These are phyloP conservation scores for Collybiopsis confluens DNA, from an alignment of 768 basidiomycete species.

Conservation along the genomic window DNA sequence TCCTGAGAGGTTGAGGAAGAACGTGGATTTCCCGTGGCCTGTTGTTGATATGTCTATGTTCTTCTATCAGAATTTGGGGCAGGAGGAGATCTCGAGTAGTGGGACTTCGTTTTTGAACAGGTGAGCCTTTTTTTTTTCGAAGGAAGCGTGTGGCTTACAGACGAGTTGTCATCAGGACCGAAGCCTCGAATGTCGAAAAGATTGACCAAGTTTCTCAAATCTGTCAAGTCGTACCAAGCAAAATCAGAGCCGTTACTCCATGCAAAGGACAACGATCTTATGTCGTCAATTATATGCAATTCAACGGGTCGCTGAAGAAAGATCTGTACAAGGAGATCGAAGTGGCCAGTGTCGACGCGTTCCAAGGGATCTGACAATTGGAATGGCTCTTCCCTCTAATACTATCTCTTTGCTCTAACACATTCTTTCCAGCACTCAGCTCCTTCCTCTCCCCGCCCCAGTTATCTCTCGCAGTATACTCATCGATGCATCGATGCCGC, in stretches of 20 bases:
- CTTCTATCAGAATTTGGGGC: slow-evolving; percentile 98
- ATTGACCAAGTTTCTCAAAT: slow-evolving; percentile 99
- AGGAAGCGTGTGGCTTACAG: slow-evolving; percentile 7
- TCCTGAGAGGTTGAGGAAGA: slow-evolving; percentile 93
- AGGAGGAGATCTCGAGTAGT: slow-evolving; percentile 97
- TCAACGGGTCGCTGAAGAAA: slow-evolving; percentile 98
- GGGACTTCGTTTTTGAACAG: slow-evolving; percentile 98
- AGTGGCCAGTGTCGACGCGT: slow-evolving; percentile 97
- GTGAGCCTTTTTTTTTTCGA: slow-evolving; percentile 26
- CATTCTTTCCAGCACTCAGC: too few relatives aligned
- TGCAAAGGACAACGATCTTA: slow-evolving; percentile 99
- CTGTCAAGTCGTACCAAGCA: slow-evolving; percentile 90
- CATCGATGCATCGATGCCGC: too few relatives aligned
- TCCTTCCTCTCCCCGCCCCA: too few relatives aligned
- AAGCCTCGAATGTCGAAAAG: slow-evolving; percentile 99
- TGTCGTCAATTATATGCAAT: slow-evolving; percentile 99
- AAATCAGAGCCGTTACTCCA: slow-evolving; percentile 98
- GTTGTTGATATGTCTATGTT: slow-evolving; percentile 98
- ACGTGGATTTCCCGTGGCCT: slow-evolving; percentile 99
- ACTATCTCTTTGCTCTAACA: too few relatives aligned
- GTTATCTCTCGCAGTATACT: too few relatives aligned
- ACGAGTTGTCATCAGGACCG: too few relatives aligned
- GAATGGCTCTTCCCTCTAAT: too few relatives aligned
- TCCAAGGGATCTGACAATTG: too few relatives aligned
- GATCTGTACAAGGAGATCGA: slow-evolving; percentile 99